Base-by-base conservation (phyloP, 208 protist species). In the Phytomonas sp. region DNA sequence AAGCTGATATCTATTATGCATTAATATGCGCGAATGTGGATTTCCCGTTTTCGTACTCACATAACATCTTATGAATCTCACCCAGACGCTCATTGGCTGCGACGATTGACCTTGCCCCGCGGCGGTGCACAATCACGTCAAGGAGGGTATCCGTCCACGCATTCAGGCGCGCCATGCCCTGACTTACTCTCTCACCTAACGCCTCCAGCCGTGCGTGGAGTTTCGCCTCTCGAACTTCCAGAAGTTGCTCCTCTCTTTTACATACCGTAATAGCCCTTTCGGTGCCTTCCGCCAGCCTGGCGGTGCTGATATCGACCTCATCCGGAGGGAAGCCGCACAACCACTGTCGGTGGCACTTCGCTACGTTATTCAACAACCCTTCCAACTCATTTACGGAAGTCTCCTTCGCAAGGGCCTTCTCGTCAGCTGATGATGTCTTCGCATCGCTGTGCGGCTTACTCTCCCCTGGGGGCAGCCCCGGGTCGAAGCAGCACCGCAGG, bases 81-180 rank as follows among this genome's bases (percentile, higher is more conserved):
- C 82, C 82, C 15, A 96, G 76, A 20, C 74, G 78, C 28, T 91
- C 78, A 71, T 93, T 96, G 26, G 85, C 85, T 20, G 66, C 76
- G 28, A 75, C 70, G 23, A 96, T 46, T 26, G 77, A 71, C 7
- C 75, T 68, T 7, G 62, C 71, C 11, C 90, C 90, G 9, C 82
- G 66, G 28, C 85, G 79, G 67, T 92, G 83, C 62, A 84, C 80
- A 33, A 96, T 73, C 17, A 78, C 86, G 34, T 92, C 83, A n/a
- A 87, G 73, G 36, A 96, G 64, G 17, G 70, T 82, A 66, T 67
- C 71, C 30, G 72, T 75, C 71, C 80, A 88, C 31, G 56, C 7
- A 11, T 60, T 62, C 1, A 84, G 51, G 13, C 34, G 71, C 23
- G 53, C 32, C 9, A 40, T 46, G 26, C 82, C 43, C 28, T 77